A percentile compares a stretch with the other conserved stretches of the same genome.
These are phyloP conservation scores for Lachancea quebecensis DNA, from an alignment of 805 yeast species.

Conservation along the genomic window DNA sequence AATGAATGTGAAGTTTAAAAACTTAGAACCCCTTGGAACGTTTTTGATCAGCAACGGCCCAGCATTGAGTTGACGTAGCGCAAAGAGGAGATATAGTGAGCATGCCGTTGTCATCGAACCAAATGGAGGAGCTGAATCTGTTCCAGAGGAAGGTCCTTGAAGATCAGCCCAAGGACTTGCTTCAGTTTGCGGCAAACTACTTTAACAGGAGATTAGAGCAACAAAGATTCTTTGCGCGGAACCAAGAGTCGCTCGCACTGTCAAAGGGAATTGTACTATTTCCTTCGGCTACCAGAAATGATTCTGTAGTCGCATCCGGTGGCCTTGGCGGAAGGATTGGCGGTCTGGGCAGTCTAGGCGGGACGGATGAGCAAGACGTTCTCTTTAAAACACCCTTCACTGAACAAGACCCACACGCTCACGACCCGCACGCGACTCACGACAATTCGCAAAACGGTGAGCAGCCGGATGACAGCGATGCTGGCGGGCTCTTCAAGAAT, in stretches of 20 bases:
- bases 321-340: slow-evolving; percentile 10
- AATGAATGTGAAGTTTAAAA: not conserved
- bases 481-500: slow-evolving; percentile 22
- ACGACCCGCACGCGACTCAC: slow-evolving; percentile 53
- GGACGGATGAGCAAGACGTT: slow-evolving; percentile 12
- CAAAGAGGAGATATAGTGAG: not conserved
- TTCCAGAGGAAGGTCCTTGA: slow-evolving; percentile 51
- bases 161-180: slow-evolving; percentile 56
- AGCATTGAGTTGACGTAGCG: no score
- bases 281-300: slow-evolving; percentile 34
- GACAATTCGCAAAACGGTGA: slow-evolving; percentile 7
- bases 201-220: slow-evolving; percentile 56
- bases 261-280: slow-evolving; percentile 45
- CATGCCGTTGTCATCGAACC: slow-evolving; percentile 19
- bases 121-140: slow-evolving; percentile 46
- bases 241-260: slow-evolving; percentile 39
- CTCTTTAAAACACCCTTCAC: slow-evolving; percentile 57
- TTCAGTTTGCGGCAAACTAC: slow-evolving; percentile 72
- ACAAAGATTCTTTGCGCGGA: slow-evolving; percentile 49
- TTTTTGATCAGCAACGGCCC: not conserved
- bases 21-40: not conserved
- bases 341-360: not conserved
- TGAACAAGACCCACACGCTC: slow-evolving; percentile 58
- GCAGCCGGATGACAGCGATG: slow-evolving; percentile 2
- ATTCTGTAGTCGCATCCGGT: slow-evolving; percentile 25